Evolutionary conservation across 768 basidiomycete genomes (phyloP).

Genomic region (Sistotremastrum suecicum): DNA sequence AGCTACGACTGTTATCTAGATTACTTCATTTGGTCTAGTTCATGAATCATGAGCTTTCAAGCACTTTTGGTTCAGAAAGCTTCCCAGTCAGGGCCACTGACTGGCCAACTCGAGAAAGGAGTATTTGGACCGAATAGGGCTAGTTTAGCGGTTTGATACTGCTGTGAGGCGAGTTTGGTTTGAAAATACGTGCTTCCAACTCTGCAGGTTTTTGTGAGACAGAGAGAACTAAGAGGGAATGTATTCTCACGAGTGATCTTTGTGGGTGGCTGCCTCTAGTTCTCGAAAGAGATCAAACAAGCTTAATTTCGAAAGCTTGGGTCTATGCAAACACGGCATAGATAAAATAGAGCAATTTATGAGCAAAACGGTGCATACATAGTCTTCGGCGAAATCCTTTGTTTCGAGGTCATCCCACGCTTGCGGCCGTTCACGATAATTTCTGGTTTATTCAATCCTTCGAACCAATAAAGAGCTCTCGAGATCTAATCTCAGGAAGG

Average conservation of each 20-base stretch:
- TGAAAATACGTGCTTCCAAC: constrained; percentile 28
- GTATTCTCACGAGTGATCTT: constrained; percentile 4
- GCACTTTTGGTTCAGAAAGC: constrained; percentile 20
- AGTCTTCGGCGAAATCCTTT: constrained; percentile 45
- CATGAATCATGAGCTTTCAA: not conserved
- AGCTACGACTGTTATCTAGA: not conserved
- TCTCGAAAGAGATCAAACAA: constrained; percentile 33
- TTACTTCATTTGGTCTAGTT: not conserved
- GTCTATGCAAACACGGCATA: constrained; percentile 20
- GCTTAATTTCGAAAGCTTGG: constrained; percentile 36
- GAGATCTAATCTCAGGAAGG: no score
- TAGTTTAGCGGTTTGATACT: constrained; percentile 39
- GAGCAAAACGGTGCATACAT: constrained; percentile 25
- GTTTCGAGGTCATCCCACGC: constrained; percentile 62
- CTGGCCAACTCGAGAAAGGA: constrained; percentile 51
- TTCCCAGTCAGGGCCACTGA: constrained; percentile 39
- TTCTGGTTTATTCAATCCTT: constrained; percentile 37
- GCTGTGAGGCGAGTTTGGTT: constrained; percentile 25
- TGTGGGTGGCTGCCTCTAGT: constrained; percentile 9
- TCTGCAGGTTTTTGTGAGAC: constrained; percentile 4
- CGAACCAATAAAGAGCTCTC: constrained; percentile 59
- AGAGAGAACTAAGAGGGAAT: not conserved
- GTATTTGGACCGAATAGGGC: constrained; percentile 28
- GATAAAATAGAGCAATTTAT: not conserved
- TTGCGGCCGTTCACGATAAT: constrained; percentile 68